Evolutionary conservation across 129 eudicot genomes (phyloP).

Genomic region (Saussurea involucrata): DNA sequence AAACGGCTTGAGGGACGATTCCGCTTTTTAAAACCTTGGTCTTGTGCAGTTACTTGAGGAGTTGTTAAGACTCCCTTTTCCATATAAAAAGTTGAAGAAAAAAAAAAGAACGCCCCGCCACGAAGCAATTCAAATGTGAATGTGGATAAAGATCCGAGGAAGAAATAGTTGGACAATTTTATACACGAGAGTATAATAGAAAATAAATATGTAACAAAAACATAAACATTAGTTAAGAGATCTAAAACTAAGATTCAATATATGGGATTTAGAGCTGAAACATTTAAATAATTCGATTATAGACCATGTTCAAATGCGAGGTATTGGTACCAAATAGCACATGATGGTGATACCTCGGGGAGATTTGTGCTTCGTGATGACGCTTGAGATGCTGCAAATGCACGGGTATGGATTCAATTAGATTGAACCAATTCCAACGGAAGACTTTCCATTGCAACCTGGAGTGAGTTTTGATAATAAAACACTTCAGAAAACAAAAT

Average conservation of each 20-base stretch:
- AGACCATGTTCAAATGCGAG: neutral
- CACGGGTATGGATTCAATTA: slow-evolving; percentile 21
- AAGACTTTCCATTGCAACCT: slow-evolving; percentile 76
- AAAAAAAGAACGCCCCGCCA: too few species aligned
- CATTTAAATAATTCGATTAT: neutral
- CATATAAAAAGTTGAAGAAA: neutral
- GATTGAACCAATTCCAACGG: slow-evolving; percentile 73
- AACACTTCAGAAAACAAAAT: neutral
- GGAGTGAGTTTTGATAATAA: slow-evolving; percentile 11
- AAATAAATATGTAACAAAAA: neutral
- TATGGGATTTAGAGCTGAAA: neutral
- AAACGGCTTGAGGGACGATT: too few species aligned
- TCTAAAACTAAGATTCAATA: neutral
- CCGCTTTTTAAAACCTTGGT: too few species aligned
- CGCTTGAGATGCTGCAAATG: neutral
- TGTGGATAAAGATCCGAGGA: neutral
- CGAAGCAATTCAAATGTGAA: neutral
- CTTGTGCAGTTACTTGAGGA: neutral
- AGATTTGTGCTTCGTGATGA: neutral
- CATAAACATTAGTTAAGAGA: neutral
- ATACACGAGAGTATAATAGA: neutral
- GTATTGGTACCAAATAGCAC: neutral
- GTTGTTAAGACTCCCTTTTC: neutral
- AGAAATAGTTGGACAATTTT: neutral
- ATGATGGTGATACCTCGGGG: neutral